phyloP scores from a whole-genome alignment of 1,284 basidiomycete genomes.

The Ustilago bromivora region DNA sequence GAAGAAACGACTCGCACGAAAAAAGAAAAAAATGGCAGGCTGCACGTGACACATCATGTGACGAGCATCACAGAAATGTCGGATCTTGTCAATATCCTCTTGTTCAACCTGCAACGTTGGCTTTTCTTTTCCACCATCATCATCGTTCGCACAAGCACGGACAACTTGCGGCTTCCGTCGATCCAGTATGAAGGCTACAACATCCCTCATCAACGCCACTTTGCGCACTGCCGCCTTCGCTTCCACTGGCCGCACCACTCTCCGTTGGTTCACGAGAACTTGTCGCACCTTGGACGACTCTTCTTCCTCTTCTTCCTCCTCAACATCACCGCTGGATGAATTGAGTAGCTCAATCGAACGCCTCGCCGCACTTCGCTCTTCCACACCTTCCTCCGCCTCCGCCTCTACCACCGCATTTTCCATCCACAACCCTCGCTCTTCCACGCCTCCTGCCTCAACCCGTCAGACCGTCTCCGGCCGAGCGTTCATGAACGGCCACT shows the following conservation, averaged over 20 bases:
- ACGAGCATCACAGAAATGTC: background rate
- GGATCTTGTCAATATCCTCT: background rate
- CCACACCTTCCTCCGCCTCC: slow-evolving; percentile 5
- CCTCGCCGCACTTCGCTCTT: slow-evolving; percentile 21
- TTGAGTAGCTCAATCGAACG: slow-evolving; percentile 42
- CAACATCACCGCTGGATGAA: slow-evolving; percentile 25
- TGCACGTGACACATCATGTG: slow-evolving; percentile 18
- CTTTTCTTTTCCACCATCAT: background rate
- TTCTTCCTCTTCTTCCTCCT: background rate
- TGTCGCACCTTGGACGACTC: background rate
- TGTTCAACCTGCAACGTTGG: no score
- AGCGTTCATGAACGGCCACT: slow-evolving; percentile 56
- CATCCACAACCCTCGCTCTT: slow-evolving; percentile 33
- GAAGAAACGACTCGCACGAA: slow-evolving; percentile 7
- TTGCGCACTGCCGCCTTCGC: background rate
- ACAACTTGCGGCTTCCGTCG: no score
- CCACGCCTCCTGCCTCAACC: slow-evolving; percentile 1
- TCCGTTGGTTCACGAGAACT: slow-evolving; percentile 6
- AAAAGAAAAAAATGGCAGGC: background rate
- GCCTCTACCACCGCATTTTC: background rate
- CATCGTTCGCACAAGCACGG: background rate
- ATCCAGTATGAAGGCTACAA: slow-evolving; percentile 6
- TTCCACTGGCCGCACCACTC: background rate
- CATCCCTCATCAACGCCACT: slow-evolving; percentile 4
- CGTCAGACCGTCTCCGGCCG: slow-evolving; percentile 50